Percentiles rank a stretch among this genome's conserved stretches.
Conservation (phyloP, 257 asterid genomes). For the Solanum medicagineum region DNA sequence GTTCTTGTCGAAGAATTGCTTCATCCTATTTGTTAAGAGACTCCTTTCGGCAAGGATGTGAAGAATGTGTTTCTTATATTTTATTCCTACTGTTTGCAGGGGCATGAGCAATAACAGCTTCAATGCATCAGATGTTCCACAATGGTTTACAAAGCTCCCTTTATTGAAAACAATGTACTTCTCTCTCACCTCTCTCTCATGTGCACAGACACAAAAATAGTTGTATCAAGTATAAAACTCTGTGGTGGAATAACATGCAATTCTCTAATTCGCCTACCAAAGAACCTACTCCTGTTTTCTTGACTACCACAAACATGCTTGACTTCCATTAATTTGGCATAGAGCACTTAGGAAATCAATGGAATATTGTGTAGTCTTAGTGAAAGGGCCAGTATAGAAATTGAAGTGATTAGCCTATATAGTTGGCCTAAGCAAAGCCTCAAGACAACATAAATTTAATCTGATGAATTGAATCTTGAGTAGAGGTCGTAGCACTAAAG, state of each 20-base stretch:
- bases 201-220: not conserved
- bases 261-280: not conserved
- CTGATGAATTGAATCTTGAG: not conserved
- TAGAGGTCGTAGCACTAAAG: not conserved
- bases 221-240: not conserved
- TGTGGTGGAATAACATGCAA: not conserved
- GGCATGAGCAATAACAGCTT: slow-evolving; percentile 85
- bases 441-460: not conserved
- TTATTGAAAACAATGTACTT: slow-evolving; percentile 68
- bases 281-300: not conserved
- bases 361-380: not conserved
- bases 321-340: not conserved
- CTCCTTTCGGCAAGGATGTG: not conserved
- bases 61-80: not conserved
- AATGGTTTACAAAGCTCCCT: slow-evolving; percentile 42
- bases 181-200: slow-evolving; percentile 6
- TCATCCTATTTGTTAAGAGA: not conserved
- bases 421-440: not conserved
- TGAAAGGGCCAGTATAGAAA: not conserved
- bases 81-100: slow-evolving; percentile 35
- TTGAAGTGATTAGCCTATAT: not conserved
- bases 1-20: not conserved
- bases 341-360: not conserved
- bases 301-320: not conserved
- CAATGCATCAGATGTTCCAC: slow-evolving; percentile 41